These are phyloP conservation scores for Alternaria ethzedia DNA, from an alignment of 2,329 filamentous ascomycete species.

Conservation along the genomic window DNA sequence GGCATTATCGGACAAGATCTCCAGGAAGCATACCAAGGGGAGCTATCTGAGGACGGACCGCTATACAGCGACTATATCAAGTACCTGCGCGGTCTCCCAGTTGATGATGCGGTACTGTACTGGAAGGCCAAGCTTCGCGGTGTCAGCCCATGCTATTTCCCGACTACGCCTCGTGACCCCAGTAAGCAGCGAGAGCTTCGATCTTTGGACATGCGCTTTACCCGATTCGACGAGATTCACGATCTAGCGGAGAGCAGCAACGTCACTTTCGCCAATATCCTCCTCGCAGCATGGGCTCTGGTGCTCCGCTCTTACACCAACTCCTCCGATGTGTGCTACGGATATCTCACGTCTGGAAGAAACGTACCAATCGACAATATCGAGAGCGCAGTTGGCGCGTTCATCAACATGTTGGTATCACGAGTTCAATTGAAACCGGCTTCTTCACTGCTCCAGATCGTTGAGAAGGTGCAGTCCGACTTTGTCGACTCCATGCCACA, in stretches of 20 bases:
- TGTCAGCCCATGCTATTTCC: constrained; percentile 44
- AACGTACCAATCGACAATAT: constrained; percentile 56
- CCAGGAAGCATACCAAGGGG: constrained; percentile 38
- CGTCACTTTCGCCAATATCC: constrained; percentile 42
- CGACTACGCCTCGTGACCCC: constrained; percentile 27
- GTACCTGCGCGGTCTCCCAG: constrained; percentile 32
- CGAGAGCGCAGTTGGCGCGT: constrained; percentile 55
- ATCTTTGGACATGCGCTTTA: constrained; percentile 39
- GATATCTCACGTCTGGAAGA: constrained; percentile 47
- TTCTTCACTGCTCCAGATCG: constrained; percentile 25
- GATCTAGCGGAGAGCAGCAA: constrained; percentile 32
- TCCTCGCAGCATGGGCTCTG: constrained; percentile 42
- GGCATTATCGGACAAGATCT: constrained; percentile 41
- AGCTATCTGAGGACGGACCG: constrained; percentile 30
- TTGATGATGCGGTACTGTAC: constrained; percentile 31
- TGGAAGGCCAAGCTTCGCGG: constrained; percentile 42
- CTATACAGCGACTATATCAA: constrained; percentile 47
- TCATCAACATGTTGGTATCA: constrained; percentile 52
- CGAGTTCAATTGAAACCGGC: constrained; percentile 24
- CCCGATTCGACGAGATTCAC: constrained; percentile 38
- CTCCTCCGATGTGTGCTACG: constrained; percentile 44
- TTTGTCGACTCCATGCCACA: constrained; percentile 42
- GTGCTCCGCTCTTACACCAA: constrained; percentile 39
- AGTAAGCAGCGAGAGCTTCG: constrained; percentile 33
- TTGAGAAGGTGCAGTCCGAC: constrained; percentile 37